Evolutionary conservation across 1,139 yeast genomes (phyloP), one percentile per base, ranked within the genome.

Genomic region (Geotrichum bryndzae): DNA sequence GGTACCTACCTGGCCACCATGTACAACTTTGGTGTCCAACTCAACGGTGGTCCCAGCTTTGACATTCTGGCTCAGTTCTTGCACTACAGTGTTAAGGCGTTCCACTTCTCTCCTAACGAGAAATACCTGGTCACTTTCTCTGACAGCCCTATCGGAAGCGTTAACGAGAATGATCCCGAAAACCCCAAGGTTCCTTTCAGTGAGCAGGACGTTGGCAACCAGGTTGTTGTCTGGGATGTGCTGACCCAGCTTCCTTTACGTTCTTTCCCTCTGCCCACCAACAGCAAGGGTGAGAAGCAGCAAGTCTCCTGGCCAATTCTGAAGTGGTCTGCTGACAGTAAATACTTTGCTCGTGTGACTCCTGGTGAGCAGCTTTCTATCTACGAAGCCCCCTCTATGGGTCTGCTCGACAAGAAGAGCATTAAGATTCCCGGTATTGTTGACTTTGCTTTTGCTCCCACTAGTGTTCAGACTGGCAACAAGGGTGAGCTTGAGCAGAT

Each of bases 381-480:
- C 67, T 95, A 92, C 76, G 90, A 87, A 67, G 71, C 83, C 31
- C 86, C 85, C 62, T 82, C 90, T 58, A 85, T 89, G 73, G 81
- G 86, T 56, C 86, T 94, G 67, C 79, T 94, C 68, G 97, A 91
- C 72, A 90, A 89, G 79, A 92, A 92, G 79, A 80, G 90, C 69
- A 80, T 91, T 71, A 90, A 88, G 77, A 83, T 91, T 68, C 90
- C 89, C 53, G 96, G 92, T 62, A 84, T 95, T 67, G 86, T 86
- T 70, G 97, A 92, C 76, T 94, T 95, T 73, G 96, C 91, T 74
- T 94, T 96, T 84, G 91, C 98, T 33, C 99, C 99, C 66, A 86
- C 94, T 51, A 88, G 88, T 66, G 89, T 90, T 56, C 80, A 82
- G 68, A 81, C 90, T 66, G 84, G 85, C 56, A 83, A 81, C 57